phyloP scores from a whole-genome alignment of 345 rosid species.

The Odontarrhena argentea region DNA sequence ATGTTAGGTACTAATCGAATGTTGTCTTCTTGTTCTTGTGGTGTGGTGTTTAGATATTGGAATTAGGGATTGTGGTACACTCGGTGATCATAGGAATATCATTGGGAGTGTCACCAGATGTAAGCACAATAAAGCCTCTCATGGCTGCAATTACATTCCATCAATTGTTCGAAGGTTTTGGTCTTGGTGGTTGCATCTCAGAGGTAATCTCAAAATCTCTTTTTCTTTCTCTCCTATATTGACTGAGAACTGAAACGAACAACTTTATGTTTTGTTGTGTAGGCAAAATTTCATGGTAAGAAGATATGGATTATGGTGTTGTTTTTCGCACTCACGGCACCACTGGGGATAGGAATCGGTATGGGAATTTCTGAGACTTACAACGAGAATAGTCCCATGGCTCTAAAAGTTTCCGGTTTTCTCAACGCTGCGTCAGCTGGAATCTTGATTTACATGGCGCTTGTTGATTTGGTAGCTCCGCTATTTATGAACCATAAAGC shows the following conservation, averaged over 20 bases:
- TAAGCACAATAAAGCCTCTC: slow-evolving; percentile 50
- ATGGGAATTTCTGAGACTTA: slow-evolving; percentile 49
- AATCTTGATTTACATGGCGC: slow-evolving; percentile 62
- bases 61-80: slow-evolving; percentile 68
- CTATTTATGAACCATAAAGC: slow-evolving; percentile 51
- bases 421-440: slow-evolving; percentile 63
- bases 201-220: slow-evolving; percentile 42
- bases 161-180: slow-evolving; percentile 74
- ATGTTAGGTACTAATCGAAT: neutral
- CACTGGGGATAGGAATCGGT: slow-evolving; percentile 59
- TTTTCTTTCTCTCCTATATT: neutral
- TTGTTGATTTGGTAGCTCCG: slow-evolving; percentile 63
- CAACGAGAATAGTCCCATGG: slow-evolving; percentile 52
- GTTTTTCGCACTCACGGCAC: slow-evolving; percentile 62
- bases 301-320: slow-evolving; percentile 46
- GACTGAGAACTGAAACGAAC: neutral
- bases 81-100: slow-evolving; percentile 67
- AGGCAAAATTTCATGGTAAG: slow-evolving; percentile 46
- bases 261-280: neutral
- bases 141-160: slow-evolving; percentile 67
- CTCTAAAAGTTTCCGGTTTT: slow-evolving; percentile 53
- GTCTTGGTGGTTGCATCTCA: slow-evolving; percentile 66
- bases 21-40: neutral
- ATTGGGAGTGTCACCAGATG: slow-evolving; percentile 58
- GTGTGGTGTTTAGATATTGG: slow-evolving; percentile 57